Evolutionary conservation across 2,329 filamentous ascomycete species (phyloP).

Genomic region (Pyrenophora seminiperda): DNA sequence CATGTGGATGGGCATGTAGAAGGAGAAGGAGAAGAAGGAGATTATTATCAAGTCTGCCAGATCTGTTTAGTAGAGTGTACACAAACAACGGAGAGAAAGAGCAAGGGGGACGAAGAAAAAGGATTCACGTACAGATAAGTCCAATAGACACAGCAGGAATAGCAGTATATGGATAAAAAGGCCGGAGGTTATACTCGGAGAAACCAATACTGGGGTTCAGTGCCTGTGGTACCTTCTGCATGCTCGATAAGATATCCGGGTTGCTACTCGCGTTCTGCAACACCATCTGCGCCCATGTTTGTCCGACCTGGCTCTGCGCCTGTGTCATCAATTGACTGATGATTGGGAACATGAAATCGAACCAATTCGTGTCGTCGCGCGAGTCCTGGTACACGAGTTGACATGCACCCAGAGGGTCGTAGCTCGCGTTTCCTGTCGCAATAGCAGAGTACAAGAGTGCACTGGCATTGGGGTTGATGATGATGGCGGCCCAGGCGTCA

Average conservation of each 20-base stretch:
- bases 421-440: conserved; percentile 60
- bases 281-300: conserved; percentile 51
- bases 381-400: conserved; percentile 63
- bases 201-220: conserved; percentile 63
- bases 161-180: conserved; percentile 60
- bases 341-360: conserved; percentile 60
- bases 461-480: conserved; percentile 68
- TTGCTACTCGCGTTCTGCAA: conserved; percentile 52
- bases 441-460: conserved; percentile 62
- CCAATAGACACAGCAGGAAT: conserved; percentile 66
- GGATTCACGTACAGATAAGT: conserved; percentile 56
- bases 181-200: conserved; percentile 62
- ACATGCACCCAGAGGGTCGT: conserved; percentile 64
- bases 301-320: conserved; percentile 57
- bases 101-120: no score
- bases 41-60: conserved; percentile 64
- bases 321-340: conserved; percentile 55
- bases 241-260: conserved; percentile 48
- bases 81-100: background rate
- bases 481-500: conserved; percentile 64
- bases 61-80: background rate
- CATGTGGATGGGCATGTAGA: conserved; percentile 67
- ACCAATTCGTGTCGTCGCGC: conserved; percentile 61
- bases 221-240: conserved; percentile 58
- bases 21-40: conserved; percentile 68